Evolutionary conservation across 768 basidiomycete species (phyloP).

Genomic region (Chiua virens): DNA sequence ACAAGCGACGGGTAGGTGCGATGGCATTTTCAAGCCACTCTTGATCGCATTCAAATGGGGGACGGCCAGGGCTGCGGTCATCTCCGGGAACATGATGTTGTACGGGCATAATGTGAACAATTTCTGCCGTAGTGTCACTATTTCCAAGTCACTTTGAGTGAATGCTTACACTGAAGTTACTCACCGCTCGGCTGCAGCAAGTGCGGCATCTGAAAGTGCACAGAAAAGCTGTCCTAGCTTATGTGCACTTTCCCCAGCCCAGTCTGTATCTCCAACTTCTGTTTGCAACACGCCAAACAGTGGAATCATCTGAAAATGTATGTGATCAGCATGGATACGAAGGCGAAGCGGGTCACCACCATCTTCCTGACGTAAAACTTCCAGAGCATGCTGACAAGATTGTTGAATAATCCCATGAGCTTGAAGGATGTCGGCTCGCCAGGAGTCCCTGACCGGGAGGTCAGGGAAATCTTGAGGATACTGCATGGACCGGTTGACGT

Average conservation of each 20-base stretch:
- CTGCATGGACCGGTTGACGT: too few species aligned
- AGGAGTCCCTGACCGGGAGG: slow-evolving; percentile 6
- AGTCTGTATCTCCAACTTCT: neutral
- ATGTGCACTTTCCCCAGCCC: neutral
- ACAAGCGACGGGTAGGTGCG: neutral
- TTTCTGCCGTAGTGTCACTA: neutral
- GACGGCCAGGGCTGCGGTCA: neutral
- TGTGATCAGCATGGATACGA: slow-evolving; percentile 16
- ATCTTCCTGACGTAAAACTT: slow-evolving; percentile 9
- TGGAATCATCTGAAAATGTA: slow-evolving; percentile 1
- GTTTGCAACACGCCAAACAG: slow-evolving; percentile 11
- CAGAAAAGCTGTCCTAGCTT: neutral
- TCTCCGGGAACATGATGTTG: too few species aligned
- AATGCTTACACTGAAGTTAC: neutral
- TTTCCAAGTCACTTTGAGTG: neutral
- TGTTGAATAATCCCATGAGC: slow-evolving; percentile 10
- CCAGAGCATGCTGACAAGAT: slow-evolving; percentile 4
- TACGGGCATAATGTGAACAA: neutral
- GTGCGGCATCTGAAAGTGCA: neutral
- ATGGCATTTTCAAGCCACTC: slow-evolving; percentile 2
- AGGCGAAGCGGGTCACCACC: slow-evolving; percentile 11
- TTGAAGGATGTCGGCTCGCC: slow-evolving; percentile 8
- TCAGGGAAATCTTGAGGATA: slow-evolving; percentile 1
- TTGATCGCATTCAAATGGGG: neutral
- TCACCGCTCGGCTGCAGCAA: neutral